Conservation (phyloP, 1,284 basidiomycete genomes). For the Lignosus rhinocerotis region DNA sequence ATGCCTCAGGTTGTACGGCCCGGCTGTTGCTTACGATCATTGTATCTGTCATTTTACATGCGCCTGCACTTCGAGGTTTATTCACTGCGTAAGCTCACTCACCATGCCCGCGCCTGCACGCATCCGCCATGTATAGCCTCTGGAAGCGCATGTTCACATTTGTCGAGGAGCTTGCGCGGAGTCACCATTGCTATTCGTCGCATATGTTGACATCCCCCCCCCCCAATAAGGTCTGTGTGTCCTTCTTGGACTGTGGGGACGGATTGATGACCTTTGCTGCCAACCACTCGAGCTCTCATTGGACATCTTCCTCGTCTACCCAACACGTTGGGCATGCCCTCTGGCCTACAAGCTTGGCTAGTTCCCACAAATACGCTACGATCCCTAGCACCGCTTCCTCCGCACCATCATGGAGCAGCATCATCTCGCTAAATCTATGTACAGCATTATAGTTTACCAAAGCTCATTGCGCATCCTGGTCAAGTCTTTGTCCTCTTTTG, state of each 20-base stretch:
- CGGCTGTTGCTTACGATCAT: too few species aligned
- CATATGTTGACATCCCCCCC: background rate
- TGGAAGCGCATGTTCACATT: too few species aligned
- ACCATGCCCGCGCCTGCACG: too few species aligned
- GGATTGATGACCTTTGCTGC: background rate
- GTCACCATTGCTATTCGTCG: background rate
- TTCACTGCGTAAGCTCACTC: too few species aligned
- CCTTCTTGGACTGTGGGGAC: background rate
- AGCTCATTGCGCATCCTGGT: background rate
- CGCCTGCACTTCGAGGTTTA: too few species aligned
- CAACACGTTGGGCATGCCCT: background rate
- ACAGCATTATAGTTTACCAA: background rate
- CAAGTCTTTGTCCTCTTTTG: too few species aligned
- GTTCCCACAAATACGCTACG: background rate
- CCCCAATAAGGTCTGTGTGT: background rate
- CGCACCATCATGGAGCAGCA: too few species aligned
- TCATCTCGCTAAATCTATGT: background rate
- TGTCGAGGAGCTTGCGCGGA: too few species aligned
- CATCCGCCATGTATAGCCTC: too few species aligned
- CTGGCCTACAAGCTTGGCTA: background rate
- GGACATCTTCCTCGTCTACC: background rate
- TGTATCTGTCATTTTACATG: too few species aligned
- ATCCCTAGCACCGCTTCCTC: too few species aligned
- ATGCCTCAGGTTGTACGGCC: too few species aligned
- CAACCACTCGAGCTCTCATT: background rate